Evolutionary conservation across 2,329 filamentous ascomycete species (phyloP), one percentile per base, ranked within the genome.

Genomic region (Neonectria coccinea): DNA sequence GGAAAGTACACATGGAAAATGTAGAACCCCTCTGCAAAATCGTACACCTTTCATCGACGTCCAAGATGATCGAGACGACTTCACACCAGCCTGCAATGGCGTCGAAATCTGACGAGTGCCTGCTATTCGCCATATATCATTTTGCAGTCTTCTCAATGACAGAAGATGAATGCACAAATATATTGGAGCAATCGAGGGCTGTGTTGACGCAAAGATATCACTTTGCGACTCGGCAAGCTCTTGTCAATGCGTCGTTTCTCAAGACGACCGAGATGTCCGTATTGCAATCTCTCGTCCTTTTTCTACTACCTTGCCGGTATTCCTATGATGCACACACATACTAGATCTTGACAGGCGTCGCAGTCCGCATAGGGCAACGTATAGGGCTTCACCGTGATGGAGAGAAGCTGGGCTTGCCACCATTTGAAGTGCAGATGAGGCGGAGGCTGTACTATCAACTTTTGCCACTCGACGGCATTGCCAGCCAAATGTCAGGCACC

Each of bases 401-500:
- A 0, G 71, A 72, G 1, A 73, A 78, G 7, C 66, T 78, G 1
- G 67, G 71, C 63, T 33, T 80, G 9, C 59, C 57, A 29, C 77
- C 70, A 50, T 87, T 82, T 47, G 85, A 88, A 50, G 81, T 81
- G 0, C 84, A 89, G 70, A 82, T 88, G 77, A 80, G 86, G 7
- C 83, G 86, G 33, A 79, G 86, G 45, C 76, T 88, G 2, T 84
- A 85, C 81, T 88, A 84, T 82, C 80, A 84, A 18, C 75, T 89
- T 3, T 70, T 85, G 2, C 76, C 84, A 14, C 83, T 77, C 9
- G 76, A 78, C 12, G 71, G 70, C 8, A 56, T 58, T 9, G 70
- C 75, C 11, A 68, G 69, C 18, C 72, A 74, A 29, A 62, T 76
- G 42, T 70, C 70, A 0, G 75, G 75, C 74, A 74, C 65, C 1